Base-by-base conservation (phyloP, 2,329 filamentous ascomycete genomes). In the Zymoseptoria brevis region DNA sequence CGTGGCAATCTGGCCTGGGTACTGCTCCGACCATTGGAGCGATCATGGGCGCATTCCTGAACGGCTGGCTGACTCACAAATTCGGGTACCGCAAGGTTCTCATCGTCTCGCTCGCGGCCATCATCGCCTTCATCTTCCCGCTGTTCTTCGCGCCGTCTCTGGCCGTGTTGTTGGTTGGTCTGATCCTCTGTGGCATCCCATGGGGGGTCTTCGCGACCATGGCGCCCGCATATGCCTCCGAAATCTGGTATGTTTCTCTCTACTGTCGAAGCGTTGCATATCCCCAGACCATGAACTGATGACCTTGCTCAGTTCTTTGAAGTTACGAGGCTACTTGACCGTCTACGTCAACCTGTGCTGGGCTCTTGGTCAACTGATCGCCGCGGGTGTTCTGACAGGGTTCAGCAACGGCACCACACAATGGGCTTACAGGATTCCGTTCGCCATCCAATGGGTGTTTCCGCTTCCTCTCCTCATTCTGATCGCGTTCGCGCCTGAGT, bases 31-130 rank as follows among this genome's bases (percentile, higher is more conserved):
- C 81, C 57, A 57, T 66, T 2, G 67, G 67, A 57, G 71, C 86
- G 68, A 84, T 89, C 57, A 79, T 88, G 57, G 87, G 87, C 19
- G 77, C 88, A 53, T 75, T 87, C 64, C 76, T 87, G 70, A 87
- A 87, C 68, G 87, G 86, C 50, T 84, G 79, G 71, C 72, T 87
- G 54, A 84, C 84, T n/a, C 85, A 89, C 72, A 58, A 60, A 5
- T 68, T 63, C 30, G 71, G 71, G 7, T 70, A 67, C 48, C 64
- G 65, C 22, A 66, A 81, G 67, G 87, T 84, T 19, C 80, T 88
- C 62, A 81, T 88, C 57, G 75, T 67, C 19, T 83, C 82, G 26
- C 76, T 88, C 54, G 67, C 77, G 30, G 79, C 64, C 72, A 86
- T 72, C 72, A 70, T 79, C 21, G 61, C 76, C 29, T 87, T 86